Evolutionary conservation across 1,284 basidiomycete genomes (phyloP).

Genomic region (Ceratobasidium sp.): DNA sequence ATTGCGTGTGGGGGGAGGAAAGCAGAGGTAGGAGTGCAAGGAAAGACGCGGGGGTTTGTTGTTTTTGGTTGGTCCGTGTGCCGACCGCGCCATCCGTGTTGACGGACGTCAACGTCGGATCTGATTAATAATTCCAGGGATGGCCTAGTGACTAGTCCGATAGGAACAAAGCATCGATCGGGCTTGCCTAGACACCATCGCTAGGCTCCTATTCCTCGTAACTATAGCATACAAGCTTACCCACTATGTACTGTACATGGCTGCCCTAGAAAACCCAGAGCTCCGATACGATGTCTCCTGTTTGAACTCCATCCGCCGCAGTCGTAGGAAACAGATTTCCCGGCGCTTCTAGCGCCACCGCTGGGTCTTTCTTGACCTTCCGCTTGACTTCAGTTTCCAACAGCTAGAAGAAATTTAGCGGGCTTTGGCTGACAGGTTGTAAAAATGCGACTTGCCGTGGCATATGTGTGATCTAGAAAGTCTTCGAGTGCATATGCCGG

Average conservation of each 20-base stretch:
- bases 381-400: slow-evolving; percentile 86
- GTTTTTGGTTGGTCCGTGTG: slow-evolving; percentile 10
- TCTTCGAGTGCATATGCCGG: slow-evolving; percentile 91
- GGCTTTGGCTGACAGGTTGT: no score
- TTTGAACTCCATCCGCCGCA: background rate
- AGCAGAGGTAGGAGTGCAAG: background rate
- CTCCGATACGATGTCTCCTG: slow-evolving; percentile 37
- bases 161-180: background rate
- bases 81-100: background rate
- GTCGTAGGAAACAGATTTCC: slow-evolving; percentile 37
- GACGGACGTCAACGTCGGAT: slow-evolving; percentile 2
- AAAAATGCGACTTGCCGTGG: slow-evolving; percentile 23
- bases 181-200: background rate
- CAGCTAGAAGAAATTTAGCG: no score
- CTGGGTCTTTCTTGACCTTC: slow-evolving; percentile 82
- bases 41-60: slow-evolving; percentile 1
- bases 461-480: slow-evolving; percentile 94
- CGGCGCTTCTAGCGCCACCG: slow-evolving; percentile 51
- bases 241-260: background rate
- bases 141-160: background rate
- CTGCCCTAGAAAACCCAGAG: slow-evolving; percentile 37
- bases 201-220: background rate
- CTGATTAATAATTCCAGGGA: slow-evolving; percentile 3
- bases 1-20: background rate
- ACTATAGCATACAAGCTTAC: background rate